Conservation (phyloP, 139 green algal genomes). For the Auxenochlorella pyrenoidosa region DNA sequence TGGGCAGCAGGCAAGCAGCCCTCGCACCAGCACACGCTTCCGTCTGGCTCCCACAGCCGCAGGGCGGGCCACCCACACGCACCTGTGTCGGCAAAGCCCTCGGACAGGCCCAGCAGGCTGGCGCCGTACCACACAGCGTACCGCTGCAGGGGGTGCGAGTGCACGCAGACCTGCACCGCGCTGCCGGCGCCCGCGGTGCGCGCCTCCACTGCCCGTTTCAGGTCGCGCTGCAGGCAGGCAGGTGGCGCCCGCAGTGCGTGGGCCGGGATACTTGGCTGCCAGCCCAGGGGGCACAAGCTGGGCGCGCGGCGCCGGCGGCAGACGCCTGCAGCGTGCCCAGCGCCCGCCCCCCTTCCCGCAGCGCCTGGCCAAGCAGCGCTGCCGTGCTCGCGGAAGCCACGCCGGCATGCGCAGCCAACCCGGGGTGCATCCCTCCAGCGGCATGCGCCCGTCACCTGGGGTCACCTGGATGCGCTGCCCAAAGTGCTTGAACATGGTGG, state of each 20-base stretch:
- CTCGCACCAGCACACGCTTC: neutral
- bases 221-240: slow-evolving; percentile 47
- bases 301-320: too few species aligned
- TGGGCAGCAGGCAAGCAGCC: neutral
- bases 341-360: too few species aligned
- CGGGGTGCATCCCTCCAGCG: neutral
- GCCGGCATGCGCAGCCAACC: too few species aligned
- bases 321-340: too few species aligned
- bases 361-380: too few species aligned
- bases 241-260: neutral
- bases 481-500: slow-evolving; percentile 85
- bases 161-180: slow-evolving; percentile 64
- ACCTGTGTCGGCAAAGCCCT: slow-evolving; percentile 16
- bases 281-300: too few species aligned
- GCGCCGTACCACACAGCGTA: slow-evolving; percentile 86
- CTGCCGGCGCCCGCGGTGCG: slow-evolving; percentile 33
- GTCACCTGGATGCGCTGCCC: slow-evolving; percentile 61
- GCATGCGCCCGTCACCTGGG: neutral
- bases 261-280: neutral
- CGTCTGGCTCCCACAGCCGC: too few species aligned
- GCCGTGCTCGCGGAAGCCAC: too few species aligned
- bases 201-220: slow-evolving; percentile 64
- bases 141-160: slow-evolving; percentile 73
- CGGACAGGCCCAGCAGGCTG: slow-evolving; percentile 66
- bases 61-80: too few species aligned